Percentiles rank a stretch among this genome's conserved stretches.
Evolutionary conservation across 2,329 filamentous ascomycete species (phyloP).

Genomic region (Thielaviopsis musarum): DNA sequence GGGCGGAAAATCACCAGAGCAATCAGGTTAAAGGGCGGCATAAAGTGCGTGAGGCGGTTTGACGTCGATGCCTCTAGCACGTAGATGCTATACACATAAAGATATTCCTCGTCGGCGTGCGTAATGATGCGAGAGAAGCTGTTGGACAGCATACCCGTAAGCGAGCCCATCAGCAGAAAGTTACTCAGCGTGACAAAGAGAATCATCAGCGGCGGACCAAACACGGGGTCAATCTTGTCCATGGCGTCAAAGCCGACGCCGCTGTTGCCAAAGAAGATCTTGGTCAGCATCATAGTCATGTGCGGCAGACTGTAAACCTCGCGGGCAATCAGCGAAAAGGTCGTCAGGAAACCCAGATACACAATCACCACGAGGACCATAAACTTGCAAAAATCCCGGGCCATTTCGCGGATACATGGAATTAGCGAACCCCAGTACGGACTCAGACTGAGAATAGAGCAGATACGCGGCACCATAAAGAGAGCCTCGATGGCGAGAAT

Average conservation of each 20-base stretch:
- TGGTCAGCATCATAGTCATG: constrained; percentile 63
- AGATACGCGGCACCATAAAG: constrained; percentile 79
- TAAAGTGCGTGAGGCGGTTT: constrained; percentile 53
- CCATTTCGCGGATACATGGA: constrained; percentile 86
- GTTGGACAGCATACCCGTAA: constrained; percentile 65
- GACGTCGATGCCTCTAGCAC: constrained; percentile 50
- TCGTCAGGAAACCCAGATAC: constrained; percentile 79
- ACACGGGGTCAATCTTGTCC: constrained; percentile 40
- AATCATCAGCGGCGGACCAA: constrained; percentile 46
- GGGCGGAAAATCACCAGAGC: constrained; percentile 57
- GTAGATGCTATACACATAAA: constrained; percentile 56
- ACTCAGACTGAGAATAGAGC: constrained; percentile 70
- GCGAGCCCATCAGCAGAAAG: constrained; percentile 60
- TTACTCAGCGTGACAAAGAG: constrained; percentile 64
- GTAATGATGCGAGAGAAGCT: constrained; percentile 50
- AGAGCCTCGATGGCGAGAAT: constrained; percentile 78
- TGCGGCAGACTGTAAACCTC: constrained; percentile 45
- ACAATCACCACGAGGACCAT: constrained; percentile 63
- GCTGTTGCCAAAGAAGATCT: constrained; percentile 66
- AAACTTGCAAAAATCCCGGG: constrained; percentile 80
- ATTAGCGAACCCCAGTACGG: constrained; percentile 85
- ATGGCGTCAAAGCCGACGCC: constrained; percentile 58
- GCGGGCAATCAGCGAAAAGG: constrained; percentile 62
- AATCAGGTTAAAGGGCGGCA: constrained; percentile 57
- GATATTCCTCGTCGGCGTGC: constrained; percentile 56